Conservation (phyloP, 2,329 filamentous ascomycete species). For the Colletotrichum echinochloae region DNA sequence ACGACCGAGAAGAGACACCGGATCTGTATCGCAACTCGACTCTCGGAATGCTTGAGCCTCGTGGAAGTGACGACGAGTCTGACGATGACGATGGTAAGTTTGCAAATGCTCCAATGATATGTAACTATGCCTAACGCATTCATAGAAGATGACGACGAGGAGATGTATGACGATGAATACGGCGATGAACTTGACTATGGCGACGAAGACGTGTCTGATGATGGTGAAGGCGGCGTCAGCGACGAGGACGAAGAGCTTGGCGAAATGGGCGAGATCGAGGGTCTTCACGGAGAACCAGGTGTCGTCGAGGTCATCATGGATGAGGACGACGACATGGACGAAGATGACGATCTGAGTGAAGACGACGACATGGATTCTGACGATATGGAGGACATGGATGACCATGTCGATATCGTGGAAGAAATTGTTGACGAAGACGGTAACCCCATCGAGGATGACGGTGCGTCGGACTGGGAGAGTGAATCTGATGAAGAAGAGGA, state of each 20-base stretch:
- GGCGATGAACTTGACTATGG: conserved; percentile 94
- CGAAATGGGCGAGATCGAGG: conserved; percentile 89
- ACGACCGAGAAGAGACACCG: conserved; percentile 92
- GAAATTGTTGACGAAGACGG: conserved; percentile 74
- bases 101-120: background rate
- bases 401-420: conserved; percentile 56
- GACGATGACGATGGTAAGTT: conserved; percentile 74
- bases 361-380: conserved; percentile 64
- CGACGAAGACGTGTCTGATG: conserved; percentile 81
- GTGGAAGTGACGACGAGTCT: conserved; percentile 83
- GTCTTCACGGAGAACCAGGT: conserved; percentile 70
- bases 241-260: conserved; percentile 88
- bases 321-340: conserved; percentile 72
- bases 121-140: conserved; percentile 42
- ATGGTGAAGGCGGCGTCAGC: conserved; percentile 88
- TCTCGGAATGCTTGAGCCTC: conserved; percentile 91
- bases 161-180: conserved; percentile 93
- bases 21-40: conserved; percentile 97
- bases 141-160: conserved; percentile 76
- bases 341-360: conserved; percentile 68
- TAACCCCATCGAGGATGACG: conserved; percentile 69
- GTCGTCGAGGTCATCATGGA: conserved; percentile 83
- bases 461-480: conserved; percentile 71
- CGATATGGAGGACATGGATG: conserved; percentile 66
- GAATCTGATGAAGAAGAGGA: conserved; percentile 68